Evolutionary conservation across 768 basidiomycete genomes (phyloP).

Genomic region (Kwoniella bestiolae): DNA sequence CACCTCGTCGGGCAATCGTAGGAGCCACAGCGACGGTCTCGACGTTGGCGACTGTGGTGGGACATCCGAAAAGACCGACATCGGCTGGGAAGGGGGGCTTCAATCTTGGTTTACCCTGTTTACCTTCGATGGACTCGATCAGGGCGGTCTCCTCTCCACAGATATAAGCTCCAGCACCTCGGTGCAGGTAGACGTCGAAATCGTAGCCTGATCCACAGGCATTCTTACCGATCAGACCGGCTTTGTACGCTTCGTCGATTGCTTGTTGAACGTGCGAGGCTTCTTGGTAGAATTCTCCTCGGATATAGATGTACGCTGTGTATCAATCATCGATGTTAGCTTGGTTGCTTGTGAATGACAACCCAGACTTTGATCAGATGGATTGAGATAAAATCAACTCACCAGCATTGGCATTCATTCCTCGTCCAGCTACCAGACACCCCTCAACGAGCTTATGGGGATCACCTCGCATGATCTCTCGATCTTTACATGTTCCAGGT

Average conservation of each 20-base stretch:
- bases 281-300: conserved; percentile 96
- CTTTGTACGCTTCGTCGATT: conserved; percentile 90
- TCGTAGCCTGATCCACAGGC: conserved; percentile 88
- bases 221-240: conserved; percentile 84
- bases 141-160: conserved; percentile 98
- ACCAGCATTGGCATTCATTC: conserved; percentile 91
- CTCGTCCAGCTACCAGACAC: conserved; percentile 93
- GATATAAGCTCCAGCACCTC: conserved; percentile 97
- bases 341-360: neutral
- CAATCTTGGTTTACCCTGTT: conserved; percentile 95
- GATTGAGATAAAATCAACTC: conserved; percentile 26
- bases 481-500: conserved; percentile 98
- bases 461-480: conserved; percentile 95
- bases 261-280: conserved; percentile 92
- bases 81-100: conserved; percentile 99
- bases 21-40: conserved; percentile 98
- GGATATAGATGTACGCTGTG: conserved; percentile 97
- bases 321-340: neutral
- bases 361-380: neutral
- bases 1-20: conserved; percentile 89
- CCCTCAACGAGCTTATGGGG: conserved; percentile 98
- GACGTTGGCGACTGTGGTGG: conserved; percentile 96
- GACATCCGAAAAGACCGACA: conserved; percentile 95
- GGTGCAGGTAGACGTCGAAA: conserved; percentile 99
- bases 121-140: conserved; percentile 95